A percentile compares a stretch with the other conserved stretches of the same genome.
These are phyloP conservation scores for Orbilia blumenaviensis DNA, from an alignment of 2,329 filamentous ascomycete species.

Conservation along the genomic window DNA sequence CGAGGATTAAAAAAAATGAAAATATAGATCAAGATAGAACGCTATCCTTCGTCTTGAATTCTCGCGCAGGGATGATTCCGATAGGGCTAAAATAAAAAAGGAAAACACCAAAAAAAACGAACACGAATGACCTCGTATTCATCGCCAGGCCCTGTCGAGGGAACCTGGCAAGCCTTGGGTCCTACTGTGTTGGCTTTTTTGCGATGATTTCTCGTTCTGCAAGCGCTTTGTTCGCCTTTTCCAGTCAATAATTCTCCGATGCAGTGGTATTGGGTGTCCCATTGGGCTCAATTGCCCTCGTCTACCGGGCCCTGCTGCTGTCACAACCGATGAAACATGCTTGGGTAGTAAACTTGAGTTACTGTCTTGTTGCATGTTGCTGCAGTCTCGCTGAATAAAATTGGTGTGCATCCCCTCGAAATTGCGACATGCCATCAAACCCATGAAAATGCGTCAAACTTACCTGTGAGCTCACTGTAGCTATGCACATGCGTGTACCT, in stretches of 20 bases:
- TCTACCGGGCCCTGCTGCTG: slow-evolving; percentile 40
- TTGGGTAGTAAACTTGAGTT: slow-evolving; percentile 21
- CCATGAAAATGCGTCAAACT: not conserved
- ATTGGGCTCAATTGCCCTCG: slow-evolving; percentile 23
- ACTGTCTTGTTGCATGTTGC: not conserved
- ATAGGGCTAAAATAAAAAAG: slow-evolving; percentile 28
- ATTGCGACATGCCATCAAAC: not conserved
- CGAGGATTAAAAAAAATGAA: not conserved
- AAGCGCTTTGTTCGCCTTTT: slow-evolving; percentile 50
- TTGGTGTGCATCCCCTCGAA: not conserved
- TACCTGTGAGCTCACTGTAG: slow-evolving; percentile 12
- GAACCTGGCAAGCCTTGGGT: not conserved
- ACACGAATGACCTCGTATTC: slow-evolving; percentile 35
- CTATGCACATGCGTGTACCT: slow-evolving; percentile 12
- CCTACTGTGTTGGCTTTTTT: not conserved
- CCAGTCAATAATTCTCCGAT: slow-evolving; percentile 42
- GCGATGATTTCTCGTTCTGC: slow-evolving; percentile 41
- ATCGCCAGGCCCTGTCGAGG: not conserved
- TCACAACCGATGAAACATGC: slow-evolving; percentile 49
- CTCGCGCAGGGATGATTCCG: not conserved
- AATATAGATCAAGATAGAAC: not conserved
- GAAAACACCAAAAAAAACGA: slow-evolving; percentile 20
- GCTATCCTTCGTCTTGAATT: not conserved
- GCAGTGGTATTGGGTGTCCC: slow-evolving; percentile 32
- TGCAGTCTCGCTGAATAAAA: not conserved